phyloP scores from a whole-genome alignment of 495 filamentous ascomycete species.

The Cetradonia linearis region DNA sequence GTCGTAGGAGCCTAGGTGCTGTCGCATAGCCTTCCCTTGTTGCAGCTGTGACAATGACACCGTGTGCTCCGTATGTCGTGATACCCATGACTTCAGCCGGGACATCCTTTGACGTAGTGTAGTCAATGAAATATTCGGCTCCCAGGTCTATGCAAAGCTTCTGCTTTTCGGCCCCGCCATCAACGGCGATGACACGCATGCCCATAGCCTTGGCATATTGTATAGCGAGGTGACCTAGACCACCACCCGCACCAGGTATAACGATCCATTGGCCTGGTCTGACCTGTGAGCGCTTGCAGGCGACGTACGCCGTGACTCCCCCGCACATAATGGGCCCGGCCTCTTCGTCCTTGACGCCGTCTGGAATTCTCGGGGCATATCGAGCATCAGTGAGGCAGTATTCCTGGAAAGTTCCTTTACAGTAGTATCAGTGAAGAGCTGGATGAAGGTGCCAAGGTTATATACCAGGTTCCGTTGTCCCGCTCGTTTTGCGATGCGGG shows the following conservation, averaged over 20 bases:
- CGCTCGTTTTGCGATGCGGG: neutral
- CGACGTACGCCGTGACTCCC: constrained; percentile 44
- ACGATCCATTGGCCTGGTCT: constrained; percentile 44
- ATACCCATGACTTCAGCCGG: neutral
- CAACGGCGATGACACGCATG: neutral
- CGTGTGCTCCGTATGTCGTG: constrained; percentile 1
- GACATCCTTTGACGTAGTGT: neutral
- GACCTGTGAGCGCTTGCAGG: constrained; percentile 34
- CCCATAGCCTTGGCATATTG: constrained; percentile 38
- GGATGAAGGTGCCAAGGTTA: no score
- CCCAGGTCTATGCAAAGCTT: constrained; percentile 2
- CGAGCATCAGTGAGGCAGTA: constrained; percentile 7
- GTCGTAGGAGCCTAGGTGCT: neutral
- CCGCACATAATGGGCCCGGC: constrained; percentile 45
- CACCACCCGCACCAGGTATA: constrained; percentile 47
- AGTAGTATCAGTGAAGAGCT: neutral
- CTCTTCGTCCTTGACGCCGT: neutral
- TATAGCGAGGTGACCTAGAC: constrained; percentile 53
- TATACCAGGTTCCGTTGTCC: neutral
- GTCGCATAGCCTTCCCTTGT: neutral
- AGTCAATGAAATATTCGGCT: constrained; percentile 7
- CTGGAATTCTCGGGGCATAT: constrained; percentile 34
- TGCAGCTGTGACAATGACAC: neutral
- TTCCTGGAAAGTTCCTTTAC: constrained; percentile 1
- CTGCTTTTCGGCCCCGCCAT: neutral